A percentile compares a stretch with the other conserved stretches of the same genome.
phyloP scores from a whole-genome alignment of 805 yeast genomes.

The Clavispora vitiphila region DNA sequence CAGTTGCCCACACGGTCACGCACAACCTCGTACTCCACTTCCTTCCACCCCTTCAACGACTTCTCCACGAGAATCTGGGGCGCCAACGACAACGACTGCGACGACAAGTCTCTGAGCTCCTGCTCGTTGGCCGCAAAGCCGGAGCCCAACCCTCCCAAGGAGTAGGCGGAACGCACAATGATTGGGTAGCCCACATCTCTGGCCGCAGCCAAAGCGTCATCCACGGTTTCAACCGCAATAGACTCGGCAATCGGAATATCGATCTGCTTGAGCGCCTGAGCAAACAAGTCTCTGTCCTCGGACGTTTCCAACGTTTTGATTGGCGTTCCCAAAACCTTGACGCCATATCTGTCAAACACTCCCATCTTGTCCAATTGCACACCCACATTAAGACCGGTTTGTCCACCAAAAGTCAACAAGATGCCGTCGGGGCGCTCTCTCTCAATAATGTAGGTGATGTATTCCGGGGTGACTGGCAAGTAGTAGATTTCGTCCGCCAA shows the following conservation, averaged over 20 bases:
- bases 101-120: constrained; percentile 81
- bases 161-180: constrained; percentile 95
- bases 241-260: constrained; percentile 96
- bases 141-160: constrained; percentile 96
- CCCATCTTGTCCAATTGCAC: constrained; percentile 94
- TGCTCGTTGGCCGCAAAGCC: constrained; percentile 85
- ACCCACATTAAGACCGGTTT: constrained; percentile 95
- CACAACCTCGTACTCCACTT: constrained; percentile 97
- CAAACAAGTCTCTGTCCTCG: constrained; percentile 95
- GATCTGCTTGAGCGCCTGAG: constrained; percentile 92
- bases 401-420: constrained; percentile 95
- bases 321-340: constrained; percentile 96
- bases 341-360: constrained; percentile 80
- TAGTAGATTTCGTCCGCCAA: constrained; percentile 94
- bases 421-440: constrained; percentile 97
- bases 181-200: constrained; percentile 86
- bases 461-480: constrained; percentile 95
- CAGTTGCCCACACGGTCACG: constrained; percentile 95
- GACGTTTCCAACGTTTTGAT: constrained; percentile 92
- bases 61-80: constrained; percentile 96
- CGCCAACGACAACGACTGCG: constrained; percentile 83
- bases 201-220: constrained; percentile 92
- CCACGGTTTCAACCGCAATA: constrained; percentile 89
- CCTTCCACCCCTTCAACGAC: constrained; percentile 98
- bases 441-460: constrained; percentile 90